A percentile compares a stretch with the other conserved stretches of the same genome.
phyloP scores from a whole-genome alignment of 352 stramenopile genomes.

The Phytopythium boreale region DNA sequence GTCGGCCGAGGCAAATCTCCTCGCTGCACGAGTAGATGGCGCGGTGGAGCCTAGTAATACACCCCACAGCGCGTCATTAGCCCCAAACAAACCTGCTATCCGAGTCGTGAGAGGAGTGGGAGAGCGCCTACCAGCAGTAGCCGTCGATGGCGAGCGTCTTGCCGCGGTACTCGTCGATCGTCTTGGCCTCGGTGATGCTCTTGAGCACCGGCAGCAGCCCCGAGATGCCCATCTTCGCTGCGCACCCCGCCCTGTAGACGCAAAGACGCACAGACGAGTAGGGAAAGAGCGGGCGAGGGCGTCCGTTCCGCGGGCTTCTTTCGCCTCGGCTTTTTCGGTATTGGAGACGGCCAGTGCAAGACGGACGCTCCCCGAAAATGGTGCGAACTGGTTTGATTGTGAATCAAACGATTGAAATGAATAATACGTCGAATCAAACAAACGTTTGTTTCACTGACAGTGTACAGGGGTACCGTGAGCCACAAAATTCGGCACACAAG shows the following conservation, averaged over 20 bases:
- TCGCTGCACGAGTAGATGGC: constrained; percentile 75
- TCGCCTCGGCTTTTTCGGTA: neutral
- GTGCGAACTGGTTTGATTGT: constrained; percentile 9
- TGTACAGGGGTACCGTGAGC: neutral
- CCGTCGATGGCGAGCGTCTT: constrained; percentile 74
- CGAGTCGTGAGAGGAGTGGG: neutral
- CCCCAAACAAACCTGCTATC: neutral
- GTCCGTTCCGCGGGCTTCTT: neutral
- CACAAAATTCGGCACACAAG: neutral
- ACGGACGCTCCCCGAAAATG: constrained; percentile 20
- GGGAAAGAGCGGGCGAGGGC: neutral
- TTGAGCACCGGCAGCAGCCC: constrained; percentile 68
- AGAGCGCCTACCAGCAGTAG: constrained; percentile 68
- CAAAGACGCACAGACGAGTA: neutral
- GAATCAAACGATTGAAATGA: constrained; percentile 10
- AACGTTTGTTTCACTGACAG: constrained; percentile 8
- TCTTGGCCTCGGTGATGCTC: constrained; percentile 65
- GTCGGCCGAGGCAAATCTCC: constrained; percentile 62
- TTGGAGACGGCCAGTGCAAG: neutral
- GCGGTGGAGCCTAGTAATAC: constrained; percentile 60
- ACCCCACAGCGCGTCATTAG: neutral
- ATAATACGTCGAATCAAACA: constrained; percentile 8
- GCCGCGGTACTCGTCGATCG: constrained; percentile 49
- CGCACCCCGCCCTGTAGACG: neutral
- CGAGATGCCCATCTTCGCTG: constrained; percentile 50